These are phyloP conservation scores for Monosporozyma yasuniensis DNA, from an alignment of 805 yeast genomes.

Conservation along the genomic window DNA sequence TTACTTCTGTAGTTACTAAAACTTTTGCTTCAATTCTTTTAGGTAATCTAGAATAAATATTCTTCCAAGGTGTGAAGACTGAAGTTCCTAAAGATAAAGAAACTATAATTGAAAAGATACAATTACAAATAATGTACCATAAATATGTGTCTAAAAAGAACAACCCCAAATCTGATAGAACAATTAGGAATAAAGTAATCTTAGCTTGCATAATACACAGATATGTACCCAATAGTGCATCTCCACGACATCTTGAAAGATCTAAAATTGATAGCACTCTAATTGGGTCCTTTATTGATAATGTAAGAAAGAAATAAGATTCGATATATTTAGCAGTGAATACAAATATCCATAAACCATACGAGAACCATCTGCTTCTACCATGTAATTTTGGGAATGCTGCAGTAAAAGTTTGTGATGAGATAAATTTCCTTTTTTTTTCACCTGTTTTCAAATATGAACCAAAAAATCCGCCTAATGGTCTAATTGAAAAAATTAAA, in stretches of 20 bases:
- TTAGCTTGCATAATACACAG: slow-evolving; percentile 51
- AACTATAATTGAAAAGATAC: slow-evolving; percentile 59
- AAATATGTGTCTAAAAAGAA: slow-evolving; percentile 76
- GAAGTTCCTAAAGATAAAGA: slow-evolving; percentile 72
- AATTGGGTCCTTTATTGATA: slow-evolving; percentile 65
- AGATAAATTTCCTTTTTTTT: slow-evolving; percentile 35
- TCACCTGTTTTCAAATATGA: slow-evolving; percentile 30
- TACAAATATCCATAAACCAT: slow-evolving; percentile 60
- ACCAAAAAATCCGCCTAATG: slow-evolving; percentile 49
- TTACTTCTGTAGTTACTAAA: slow-evolving; percentile 42
- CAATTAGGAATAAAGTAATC: slow-evolving; percentile 45
- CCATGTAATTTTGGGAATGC: slow-evolving; percentile 47
- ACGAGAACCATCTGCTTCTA: slow-evolving; percentile 50
- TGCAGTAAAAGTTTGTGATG: slow-evolving; percentile 52
- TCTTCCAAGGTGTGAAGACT: slow-evolving; percentile 85
- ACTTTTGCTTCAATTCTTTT: slow-evolving; percentile 66
- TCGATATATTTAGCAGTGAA: slow-evolving; percentile 62
- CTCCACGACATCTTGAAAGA: slow-evolving; percentile 53
- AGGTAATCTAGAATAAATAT: slow-evolving; percentile 66
- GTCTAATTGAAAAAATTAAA: slow-evolving; percentile 50
- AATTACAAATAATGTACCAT: slow-evolving; percentile 80
- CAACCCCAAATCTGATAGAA: slow-evolving; percentile 53
- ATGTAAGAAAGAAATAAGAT: slow-evolving; percentile 68
- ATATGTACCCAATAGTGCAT: slow-evolving; percentile 40
- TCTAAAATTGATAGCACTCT: slow-evolving; percentile 54